These are phyloP conservation scores for Taphrina populina DNA, from an alignment of 1,139 yeast genomes.

Conservation along the genomic window DNA sequence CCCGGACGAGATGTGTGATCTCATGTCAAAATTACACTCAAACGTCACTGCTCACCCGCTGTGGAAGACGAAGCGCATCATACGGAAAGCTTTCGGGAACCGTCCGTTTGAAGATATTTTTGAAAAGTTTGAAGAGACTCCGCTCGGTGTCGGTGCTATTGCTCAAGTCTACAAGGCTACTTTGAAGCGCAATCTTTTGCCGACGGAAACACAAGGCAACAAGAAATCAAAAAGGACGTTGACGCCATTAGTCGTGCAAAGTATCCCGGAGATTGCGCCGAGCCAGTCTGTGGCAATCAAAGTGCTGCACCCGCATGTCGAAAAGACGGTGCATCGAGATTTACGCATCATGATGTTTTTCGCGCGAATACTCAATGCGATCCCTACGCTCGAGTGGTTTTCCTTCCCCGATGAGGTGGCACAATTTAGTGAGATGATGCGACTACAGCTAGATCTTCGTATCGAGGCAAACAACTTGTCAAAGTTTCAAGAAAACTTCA, in stretches of 20 bases:
- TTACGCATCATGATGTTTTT: conserved; percentile 77
- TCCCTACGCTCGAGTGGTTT: conserved; percentile 98
- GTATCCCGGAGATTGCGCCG: conserved; percentile 43
- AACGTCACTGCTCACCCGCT: conserved; percentile 75
- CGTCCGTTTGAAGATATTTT: conserved; percentile 69
- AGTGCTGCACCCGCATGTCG: conserved; percentile 86
- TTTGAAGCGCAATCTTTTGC: conserved; percentile 43
- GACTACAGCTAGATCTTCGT: conserved; percentile 79
- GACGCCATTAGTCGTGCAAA: conserved; percentile 31
- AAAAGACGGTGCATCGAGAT: conserved; percentile 70
- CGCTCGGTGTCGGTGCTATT: conserved; percentile 94
- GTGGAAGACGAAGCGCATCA: conserved; percentile 56
- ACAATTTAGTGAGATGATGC: conserved; percentile 82
- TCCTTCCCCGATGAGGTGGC: conserved; percentile 92
- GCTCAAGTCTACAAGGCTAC: conserved; percentile 85
- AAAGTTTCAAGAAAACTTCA: conserved; percentile 65
- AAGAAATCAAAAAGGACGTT: conserved; percentile 9
- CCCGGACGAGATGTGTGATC: conserved; percentile 73
- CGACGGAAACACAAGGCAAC: conserved; percentile 1
- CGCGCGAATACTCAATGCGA: conserved; percentile 63
- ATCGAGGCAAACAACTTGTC: conserved; percentile 81
- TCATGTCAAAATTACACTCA: conserved; percentile 74
- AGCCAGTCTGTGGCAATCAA: conserved; percentile 78
- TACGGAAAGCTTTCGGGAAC: conserved; percentile 63
- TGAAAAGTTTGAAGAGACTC: conserved; percentile 70